phyloP scores from a whole-genome alignment of 441 rosid genomes.

The Iberis amara region DNA sequence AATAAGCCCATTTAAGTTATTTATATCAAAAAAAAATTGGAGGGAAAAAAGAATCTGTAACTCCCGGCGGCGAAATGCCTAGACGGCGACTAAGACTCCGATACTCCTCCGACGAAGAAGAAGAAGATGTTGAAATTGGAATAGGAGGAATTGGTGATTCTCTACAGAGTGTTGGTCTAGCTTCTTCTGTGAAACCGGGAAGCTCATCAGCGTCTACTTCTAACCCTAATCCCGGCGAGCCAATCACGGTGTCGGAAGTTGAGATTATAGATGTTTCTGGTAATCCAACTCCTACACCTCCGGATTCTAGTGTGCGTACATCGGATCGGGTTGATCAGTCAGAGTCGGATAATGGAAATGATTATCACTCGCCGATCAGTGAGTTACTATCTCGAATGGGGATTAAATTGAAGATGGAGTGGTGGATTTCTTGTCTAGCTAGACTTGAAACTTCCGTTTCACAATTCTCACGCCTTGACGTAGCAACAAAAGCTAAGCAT shows the following conservation, averaged over 20 bases:
- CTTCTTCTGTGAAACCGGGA: constrained; percentile 25
- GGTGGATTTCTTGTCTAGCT: constrained; percentile 55
- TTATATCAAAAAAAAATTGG: constrained; percentile 17
- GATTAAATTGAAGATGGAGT: constrained; percentile 52
- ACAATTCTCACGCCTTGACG: constrained; percentile 41
- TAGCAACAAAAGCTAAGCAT: constrained; percentile 52
- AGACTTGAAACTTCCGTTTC: constrained; percentile 42
- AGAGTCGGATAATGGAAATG: constrained; percentile 13
- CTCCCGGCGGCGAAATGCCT: constrained; percentile 38
- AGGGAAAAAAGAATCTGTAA: constrained; percentile 19
- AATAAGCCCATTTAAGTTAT: no score
- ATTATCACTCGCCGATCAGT: constrained; percentile 41
- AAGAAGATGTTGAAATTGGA: constrained; percentile 25
- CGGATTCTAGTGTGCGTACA: constrained; percentile 17
- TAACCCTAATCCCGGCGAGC: constrained; percentile 32
- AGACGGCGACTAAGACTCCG: constrained; percentile 54
- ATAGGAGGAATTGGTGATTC: constrained; percentile 19
- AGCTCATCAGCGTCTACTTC: constrained; percentile 25
- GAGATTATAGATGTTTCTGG: constrained; percentile 53
- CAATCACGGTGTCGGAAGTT: constrained; percentile 46
- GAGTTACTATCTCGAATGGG: constrained; percentile 52
- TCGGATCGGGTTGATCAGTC: constrained; percentile 14
- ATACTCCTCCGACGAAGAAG: constrained; percentile 52
- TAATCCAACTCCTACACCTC: constrained; percentile 34
- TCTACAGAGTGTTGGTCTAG: constrained; percentile 8